Conservation (phyloP, 169 alveolate species). For the Cryptosporidium tyzzeri region DNA sequence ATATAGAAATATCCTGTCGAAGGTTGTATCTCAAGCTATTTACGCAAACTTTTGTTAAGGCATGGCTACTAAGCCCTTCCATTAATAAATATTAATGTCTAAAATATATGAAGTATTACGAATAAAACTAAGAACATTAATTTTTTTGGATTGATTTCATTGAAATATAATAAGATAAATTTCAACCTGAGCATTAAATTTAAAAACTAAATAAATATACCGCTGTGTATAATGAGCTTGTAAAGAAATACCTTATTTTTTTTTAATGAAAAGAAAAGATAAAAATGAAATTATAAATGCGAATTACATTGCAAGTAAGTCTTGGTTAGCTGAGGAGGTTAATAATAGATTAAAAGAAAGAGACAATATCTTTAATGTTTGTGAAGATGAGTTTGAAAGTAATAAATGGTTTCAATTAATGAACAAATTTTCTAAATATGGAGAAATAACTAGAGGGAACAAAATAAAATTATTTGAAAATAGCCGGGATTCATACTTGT, state of each 20-base stretch:
- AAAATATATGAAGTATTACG: neutral
- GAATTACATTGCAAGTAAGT: neutral
- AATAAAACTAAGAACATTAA: neutral
- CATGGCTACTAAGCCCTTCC: neutral
- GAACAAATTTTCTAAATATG: slow-evolving; percentile 66
- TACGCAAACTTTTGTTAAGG: neutral
- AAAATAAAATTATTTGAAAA: slow-evolving; percentile 77
- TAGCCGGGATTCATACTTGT: slow-evolving; percentile 51
- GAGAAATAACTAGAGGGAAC: slow-evolving; percentile 79
- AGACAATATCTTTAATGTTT: neutral
- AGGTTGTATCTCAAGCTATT: neutral
- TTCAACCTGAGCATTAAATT: neutral
- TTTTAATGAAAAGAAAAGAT: neutral
- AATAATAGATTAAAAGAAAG: slow-evolving; percentile 1
- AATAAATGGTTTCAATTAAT: slow-evolving; percentile 45
- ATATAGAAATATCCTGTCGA: neutral
- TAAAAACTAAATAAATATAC: neutral
- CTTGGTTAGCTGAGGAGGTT: slow-evolving; percentile 35
- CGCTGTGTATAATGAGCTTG: neutral
- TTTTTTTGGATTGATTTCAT: neutral
- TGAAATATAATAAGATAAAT: neutral
- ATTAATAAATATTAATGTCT: neutral
- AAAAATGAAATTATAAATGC: neutral
- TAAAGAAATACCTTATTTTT: neutral
- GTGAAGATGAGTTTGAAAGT: slow-evolving; percentile 1